phyloP scores from a whole-genome alignment of 768 basidiomycete genomes.

The Amanita pseudoporphyria region DNA sequence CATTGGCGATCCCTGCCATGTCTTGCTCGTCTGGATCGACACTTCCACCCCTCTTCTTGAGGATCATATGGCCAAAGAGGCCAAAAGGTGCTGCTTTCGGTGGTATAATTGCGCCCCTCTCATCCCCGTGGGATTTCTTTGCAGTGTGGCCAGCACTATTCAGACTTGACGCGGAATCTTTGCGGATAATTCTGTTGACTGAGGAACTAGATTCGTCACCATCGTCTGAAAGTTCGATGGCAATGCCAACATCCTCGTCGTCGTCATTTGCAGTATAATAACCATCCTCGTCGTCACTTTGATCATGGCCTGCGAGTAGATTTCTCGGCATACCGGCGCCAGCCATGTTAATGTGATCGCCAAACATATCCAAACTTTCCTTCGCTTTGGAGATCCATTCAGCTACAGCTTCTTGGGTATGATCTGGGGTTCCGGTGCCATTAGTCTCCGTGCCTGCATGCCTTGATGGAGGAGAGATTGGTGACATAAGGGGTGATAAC shows the following conservation, averaged over 20 bases:
- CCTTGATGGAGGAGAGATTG: constrained; percentile 7
- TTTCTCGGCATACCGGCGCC: constrained; percentile 44
- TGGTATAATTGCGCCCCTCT: constrained; percentile 49
- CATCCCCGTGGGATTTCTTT: constrained; percentile 30
- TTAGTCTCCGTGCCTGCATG: neutral
- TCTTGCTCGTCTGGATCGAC: constrained; percentile 32
- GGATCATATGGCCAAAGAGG: constrained; percentile 57
- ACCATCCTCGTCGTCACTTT: constrained; percentile 27
- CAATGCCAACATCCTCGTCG: constrained; percentile 24
- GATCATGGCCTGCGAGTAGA: constrained; percentile 39
- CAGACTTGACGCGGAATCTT: constrained; percentile 29
- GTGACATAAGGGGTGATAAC: constrained; percentile 13
- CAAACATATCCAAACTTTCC: constrained; percentile 59
- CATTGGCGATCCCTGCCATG: constrained; percentile 54
- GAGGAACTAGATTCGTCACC: constrained; percentile 16
- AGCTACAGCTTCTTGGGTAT: constrained; percentile 46
- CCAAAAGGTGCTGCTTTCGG: constrained; percentile 60
- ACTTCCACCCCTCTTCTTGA: constrained; percentile 32
- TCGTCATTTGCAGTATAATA: constrained; percentile 25
- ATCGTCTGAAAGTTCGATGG: constrained; percentile 33
- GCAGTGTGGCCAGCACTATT: constrained; percentile 22
- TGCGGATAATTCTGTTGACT: constrained; percentile 18
- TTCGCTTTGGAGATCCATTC: constrained; percentile 75
- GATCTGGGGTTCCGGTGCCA: neutral
- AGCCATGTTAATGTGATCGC: constrained; percentile 53